Conservation (phyloP, 495 filamentous ascomycete genomes). For the Aspergillus heteromorphus region DNA sequence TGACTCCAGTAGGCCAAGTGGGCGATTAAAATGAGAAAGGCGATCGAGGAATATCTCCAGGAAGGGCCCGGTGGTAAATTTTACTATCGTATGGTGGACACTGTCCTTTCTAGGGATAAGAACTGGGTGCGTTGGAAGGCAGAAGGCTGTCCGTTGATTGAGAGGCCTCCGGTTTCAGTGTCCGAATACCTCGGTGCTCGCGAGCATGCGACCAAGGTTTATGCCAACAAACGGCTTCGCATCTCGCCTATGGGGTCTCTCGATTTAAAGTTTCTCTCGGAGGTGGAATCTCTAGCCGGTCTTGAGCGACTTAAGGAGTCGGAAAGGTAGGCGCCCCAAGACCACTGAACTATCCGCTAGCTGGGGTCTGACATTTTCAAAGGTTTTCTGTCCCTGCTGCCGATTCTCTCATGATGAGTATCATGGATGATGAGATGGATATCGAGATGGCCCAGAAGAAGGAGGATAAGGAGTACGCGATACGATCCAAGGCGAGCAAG, state of each 20-base stretch:
- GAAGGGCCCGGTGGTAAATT: slow-evolving; percentile 68
- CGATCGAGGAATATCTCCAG: slow-evolving; percentile 74
- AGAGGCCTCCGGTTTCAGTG: slow-evolving; percentile 61
- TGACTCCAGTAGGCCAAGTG: slow-evolving; percentile 56
- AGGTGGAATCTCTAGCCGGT: slow-evolving; percentile 47
- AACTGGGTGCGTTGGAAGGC: slow-evolving; percentile 99
- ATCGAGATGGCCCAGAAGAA: slow-evolving; percentile 71
- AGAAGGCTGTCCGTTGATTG: slow-evolving; percentile 83
- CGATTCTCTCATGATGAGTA: slow-evolving; percentile 55
- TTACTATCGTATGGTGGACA: slow-evolving; percentile 94
- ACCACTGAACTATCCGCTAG: background rate
- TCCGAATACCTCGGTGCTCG: slow-evolving; percentile 62
- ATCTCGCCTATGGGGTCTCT: slow-evolving; percentile 64
- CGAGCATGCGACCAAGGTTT: slow-evolving; percentile 54
- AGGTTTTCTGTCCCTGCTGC: slow-evolving; percentile 48
- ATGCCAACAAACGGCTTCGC: slow-evolving; percentile 61
- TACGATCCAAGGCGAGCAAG: slow-evolving; percentile 73
- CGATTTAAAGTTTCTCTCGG: slow-evolving; percentile 70
- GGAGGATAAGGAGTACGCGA: slow-evolving; percentile 60
- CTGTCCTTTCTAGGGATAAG: slow-evolving; percentile 88
- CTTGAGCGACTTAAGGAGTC: slow-evolving; percentile 55
- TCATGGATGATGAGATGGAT: slow-evolving; percentile 70
- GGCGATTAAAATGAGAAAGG: slow-evolving; percentile 64
- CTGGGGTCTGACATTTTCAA: slow-evolving; percentile 10
- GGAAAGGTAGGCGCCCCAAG: slow-evolving; percentile 39